Evolutionary conservation across 2,329 filamentous ascomycete genomes (phyloP).

Genomic region (Cladosporium halotolerans): DNA sequence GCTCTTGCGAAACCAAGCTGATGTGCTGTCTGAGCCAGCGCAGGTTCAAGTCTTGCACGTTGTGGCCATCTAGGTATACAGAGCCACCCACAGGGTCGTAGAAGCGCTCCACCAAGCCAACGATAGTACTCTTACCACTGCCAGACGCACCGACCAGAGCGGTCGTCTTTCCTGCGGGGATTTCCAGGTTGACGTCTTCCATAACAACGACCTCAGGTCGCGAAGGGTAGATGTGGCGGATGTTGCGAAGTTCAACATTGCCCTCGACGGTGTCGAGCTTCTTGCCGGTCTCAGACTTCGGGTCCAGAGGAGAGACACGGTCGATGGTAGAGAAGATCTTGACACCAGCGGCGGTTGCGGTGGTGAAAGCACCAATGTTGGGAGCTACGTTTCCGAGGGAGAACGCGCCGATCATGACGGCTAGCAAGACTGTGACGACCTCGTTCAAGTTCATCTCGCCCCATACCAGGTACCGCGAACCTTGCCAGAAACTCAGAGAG

Average conservation of each 20-base stretch:
- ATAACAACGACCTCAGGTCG: slow-evolving; percentile 86
- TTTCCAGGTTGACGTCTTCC: slow-evolving; percentile 69
- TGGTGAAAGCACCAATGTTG: slow-evolving; percentile 79
- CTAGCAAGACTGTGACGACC: slow-evolving; percentile 79
- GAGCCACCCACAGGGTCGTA: slow-evolving; percentile 80
- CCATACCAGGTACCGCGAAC: slow-evolving; percentile 64
- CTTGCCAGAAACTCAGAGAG: slow-evolving; percentile 82
- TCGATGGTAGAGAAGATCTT: slow-evolving; percentile 97
- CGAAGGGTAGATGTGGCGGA: slow-evolving; percentile 93
- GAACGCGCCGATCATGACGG: slow-evolving; percentile 89
- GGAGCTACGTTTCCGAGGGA: slow-evolving; percentile 82
- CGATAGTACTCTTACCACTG: slow-evolving; percentile 89
- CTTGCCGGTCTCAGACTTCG: slow-evolving; percentile 62
- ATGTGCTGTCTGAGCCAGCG: slow-evolving; percentile 90
- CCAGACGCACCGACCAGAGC: slow-evolving; percentile 91
- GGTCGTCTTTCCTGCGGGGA: slow-evolving; percentile 86
- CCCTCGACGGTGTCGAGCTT: slow-evolving; percentile 69
- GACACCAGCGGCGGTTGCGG: slow-evolving; percentile 71
- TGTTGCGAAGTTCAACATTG: slow-evolving; percentile 68
- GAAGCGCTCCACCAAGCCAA: slow-evolving; percentile 88
- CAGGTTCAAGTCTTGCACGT: slow-evolving; percentile 75
- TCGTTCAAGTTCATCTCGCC: slow-evolving; percentile 60
- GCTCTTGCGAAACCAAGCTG: slow-evolving; percentile 87
- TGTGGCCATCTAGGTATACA: slow-evolving; percentile 74
- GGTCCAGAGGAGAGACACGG: slow-evolving; percentile 75